Percentiles rank a stretch among this genome's conserved stretches.
phyloP scores from a whole-genome alignment of 768 basidiomycete species.

The Lactifluus volemus region DNA sequence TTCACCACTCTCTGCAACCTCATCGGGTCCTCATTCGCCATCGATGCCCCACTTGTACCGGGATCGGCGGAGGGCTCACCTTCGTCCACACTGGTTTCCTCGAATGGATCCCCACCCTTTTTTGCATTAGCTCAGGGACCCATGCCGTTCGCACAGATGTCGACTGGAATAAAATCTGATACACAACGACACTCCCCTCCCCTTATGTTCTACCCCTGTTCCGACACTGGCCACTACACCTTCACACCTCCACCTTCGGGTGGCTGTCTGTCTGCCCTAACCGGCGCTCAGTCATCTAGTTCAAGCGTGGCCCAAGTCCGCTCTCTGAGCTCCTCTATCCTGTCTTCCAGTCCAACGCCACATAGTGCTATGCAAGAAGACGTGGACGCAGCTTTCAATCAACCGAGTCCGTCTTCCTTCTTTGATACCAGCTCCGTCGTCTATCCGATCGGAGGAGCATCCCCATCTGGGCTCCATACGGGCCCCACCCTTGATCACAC shows the following conservation, averaged over 20 bases:
- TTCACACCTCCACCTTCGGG: conserved; percentile 11
- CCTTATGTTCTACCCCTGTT: conserved; percentile 13
- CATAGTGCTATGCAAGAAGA: conserved; percentile 14
- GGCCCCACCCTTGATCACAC: conserved; percentile 14
- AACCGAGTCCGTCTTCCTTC: conserved; percentile 10
- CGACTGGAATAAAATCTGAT: conserved; percentile 5
- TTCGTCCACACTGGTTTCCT: conserved; percentile 13
- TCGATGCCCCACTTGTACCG: conserved; percentile 3
- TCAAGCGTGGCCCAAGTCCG: conserved; percentile 3
- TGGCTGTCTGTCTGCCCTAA: not conserved
- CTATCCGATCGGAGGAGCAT: conserved; percentile 15
- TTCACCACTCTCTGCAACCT: conserved; percentile 16
- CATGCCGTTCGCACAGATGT: conserved; percentile 11
- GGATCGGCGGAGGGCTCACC: conserved; percentile 12
- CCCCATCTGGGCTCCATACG: conserved; percentile 9
- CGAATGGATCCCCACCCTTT: conserved; percentile 15
- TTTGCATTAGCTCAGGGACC: conserved; percentile 15
- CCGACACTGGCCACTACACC: conserved; percentile 16
- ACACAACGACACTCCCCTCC: conserved; percentile 8
- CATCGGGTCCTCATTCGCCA: conserved; percentile 16
- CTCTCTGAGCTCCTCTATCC: conserved; percentile 3
- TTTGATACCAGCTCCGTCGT: conserved; percentile 11
- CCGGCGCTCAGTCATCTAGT: not conserved
- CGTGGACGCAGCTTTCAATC: conserved; percentile 5
- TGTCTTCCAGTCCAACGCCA: conserved; percentile 12